These are phyloP conservation scores for Didymella arachidicola DNA, from an alignment of 2,329 filamentous ascomycete species.

Conservation along the genomic window DNA sequence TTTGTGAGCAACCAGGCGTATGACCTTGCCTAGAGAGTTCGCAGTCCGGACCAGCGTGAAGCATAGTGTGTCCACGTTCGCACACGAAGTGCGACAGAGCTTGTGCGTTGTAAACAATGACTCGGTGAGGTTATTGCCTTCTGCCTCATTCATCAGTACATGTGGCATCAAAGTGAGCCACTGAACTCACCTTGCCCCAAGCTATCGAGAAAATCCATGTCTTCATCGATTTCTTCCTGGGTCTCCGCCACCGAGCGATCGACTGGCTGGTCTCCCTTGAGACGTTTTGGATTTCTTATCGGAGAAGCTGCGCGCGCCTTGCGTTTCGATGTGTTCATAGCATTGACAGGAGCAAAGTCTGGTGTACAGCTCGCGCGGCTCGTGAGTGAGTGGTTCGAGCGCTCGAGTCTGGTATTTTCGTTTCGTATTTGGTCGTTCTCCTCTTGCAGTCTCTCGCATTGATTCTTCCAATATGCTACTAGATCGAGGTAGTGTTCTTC, in stretches of 20 bases:
- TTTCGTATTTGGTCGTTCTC: conserved; percentile 33
- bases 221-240: conserved; percentile 37
- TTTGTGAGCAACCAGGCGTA: conserved; percentile 32
- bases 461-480: conserved; percentile 50
- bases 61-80: conserved; percentile 34
- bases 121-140: conserved; percentile 34
- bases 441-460: conserved; percentile 33
- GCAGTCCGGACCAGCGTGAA: conserved; percentile 34
- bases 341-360: conserved; percentile 1
- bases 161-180: neutral
- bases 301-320: conserved; percentile 26
- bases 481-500: conserved; percentile 50
- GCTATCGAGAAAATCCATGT: conserved; percentile 38
- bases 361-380: conserved; percentile 5
- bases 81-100: conserved; percentile 30
- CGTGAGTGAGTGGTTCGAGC: conserved; percentile 35
- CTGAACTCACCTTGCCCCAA: conserved; percentile 34
- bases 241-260: conserved; percentile 23
- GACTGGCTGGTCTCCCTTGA: conserved; percentile 18
- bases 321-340: conserved; percentile 28
- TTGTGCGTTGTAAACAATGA: conserved; percentile 43
- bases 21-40: conserved; percentile 35
- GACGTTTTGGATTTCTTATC: conserved; percentile 25
- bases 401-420: conserved; percentile 38
- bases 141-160: conserved; percentile 26